These are phyloP conservation scores for Fusarium sp. DNA, from an alignment of 2,329 filamentous ascomycete species.

Conservation along the genomic window DNA sequence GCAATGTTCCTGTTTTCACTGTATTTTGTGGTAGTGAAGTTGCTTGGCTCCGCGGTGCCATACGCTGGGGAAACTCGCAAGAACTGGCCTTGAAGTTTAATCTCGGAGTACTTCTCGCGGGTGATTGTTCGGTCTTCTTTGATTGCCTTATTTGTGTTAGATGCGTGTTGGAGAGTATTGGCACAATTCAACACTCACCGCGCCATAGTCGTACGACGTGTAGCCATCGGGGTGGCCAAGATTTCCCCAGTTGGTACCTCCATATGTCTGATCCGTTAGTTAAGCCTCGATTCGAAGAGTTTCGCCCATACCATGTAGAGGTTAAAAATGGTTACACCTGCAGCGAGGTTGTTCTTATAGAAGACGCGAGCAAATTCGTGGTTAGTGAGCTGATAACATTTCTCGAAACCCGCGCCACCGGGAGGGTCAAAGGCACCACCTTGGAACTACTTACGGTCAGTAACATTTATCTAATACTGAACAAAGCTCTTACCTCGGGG, in stretches of 20 bases:
- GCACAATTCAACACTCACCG: conserved; percentile 44
- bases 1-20: conserved; percentile 63
- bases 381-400: conserved; percentile 73
- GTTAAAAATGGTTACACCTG: conserved; percentile 74
- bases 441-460: conserved; percentile 64
- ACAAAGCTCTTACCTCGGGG: conserved; percentile 44
- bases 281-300: accelerated
- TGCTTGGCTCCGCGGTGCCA: conserved; percentile 66
- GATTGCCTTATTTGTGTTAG: conserved; percentile 55
- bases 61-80: conserved; percentile 77
- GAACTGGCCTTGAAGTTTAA: conserved; percentile 82
- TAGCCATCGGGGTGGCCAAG: conserved; percentile 75
- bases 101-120: conserved; percentile 82
- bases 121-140: conserved; percentile 74
- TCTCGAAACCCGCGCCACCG: conserved; percentile 75
- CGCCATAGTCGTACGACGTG: conserved; percentile 67
- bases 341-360: conserved; percentile 78
- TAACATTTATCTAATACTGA: accelerated
- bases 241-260: conserved; percentile 88
- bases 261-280: conserved; percentile 63
- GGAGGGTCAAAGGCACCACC: conserved; percentile 79
- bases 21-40: conserved; percentile 62
- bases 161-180: accelerated
- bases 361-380: conserved; percentile 82
- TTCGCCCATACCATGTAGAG: conserved; percentile 73